Evolutionary conservation across 176 grass and related monocot species (phyloP), one percentile per base, ranked within the genome.

Genomic region (Oryza punctata): DNA sequence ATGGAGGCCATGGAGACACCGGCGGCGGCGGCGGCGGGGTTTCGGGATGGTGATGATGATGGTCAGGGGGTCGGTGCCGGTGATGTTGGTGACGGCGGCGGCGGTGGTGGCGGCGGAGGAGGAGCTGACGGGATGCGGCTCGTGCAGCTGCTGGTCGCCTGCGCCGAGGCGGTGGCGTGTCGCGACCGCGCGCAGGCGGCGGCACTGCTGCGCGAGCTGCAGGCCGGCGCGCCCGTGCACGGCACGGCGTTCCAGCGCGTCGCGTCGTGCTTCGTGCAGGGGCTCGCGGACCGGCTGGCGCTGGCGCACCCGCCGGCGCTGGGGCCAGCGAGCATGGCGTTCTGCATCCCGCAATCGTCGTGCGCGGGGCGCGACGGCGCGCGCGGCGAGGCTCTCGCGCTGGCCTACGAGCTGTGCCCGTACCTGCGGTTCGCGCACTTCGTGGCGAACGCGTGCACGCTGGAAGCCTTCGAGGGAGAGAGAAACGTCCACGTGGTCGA

Each of bases 381-480:
- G 13, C 82, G 84, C 59, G 83, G 67, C 24, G 92, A 94, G 86
- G 92, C 86, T 26, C 83, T 94, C 1, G 80, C 77, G 30, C 84
- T 91, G 47, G 92, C 92, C 30, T 94, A 94, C 84, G 92, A 94
- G 72, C 86, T 91, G 28, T 94, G 92, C 84, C 92, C 89, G 37
- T 94, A 91, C 86, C 83, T 94, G 41, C 86, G 81, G n/a, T 94
- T 94, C 69, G 89, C 89, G 37, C 92, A 94, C 83, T 94, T 89
- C 89, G 89, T 91, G 67, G 92, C 89, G 2, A 94, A 94, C 72
- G 80, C 87, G 21, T 84, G 80, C 77, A 91, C 89, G 64, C 40
- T 94, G 49, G 92, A 94, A 47, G 84, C 86, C 72, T 86, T 94
- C 11, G 92, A 91, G 81, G 92, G 92, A 32, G 89, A 94, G 63